These are phyloP conservation scores for Exidia glandulosa DNA, from an alignment of 768 basidiomycete genomes.

Conservation along the genomic window DNA sequence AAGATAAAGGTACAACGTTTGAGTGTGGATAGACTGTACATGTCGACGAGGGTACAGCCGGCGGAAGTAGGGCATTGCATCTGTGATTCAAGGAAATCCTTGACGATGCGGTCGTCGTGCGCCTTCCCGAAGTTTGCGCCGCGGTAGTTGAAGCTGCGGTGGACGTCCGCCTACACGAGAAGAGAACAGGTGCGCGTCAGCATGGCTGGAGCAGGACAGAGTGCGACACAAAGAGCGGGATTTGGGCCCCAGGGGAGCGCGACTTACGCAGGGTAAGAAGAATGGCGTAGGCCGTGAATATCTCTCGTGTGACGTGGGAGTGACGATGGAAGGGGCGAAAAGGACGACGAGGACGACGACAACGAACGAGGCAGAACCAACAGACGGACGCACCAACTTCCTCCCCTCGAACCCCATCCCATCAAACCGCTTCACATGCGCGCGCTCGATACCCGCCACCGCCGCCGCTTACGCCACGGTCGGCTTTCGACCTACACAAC, in stretches of 20 bases:
- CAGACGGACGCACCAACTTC: constrained; percentile 63
- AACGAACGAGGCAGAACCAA: not conserved
- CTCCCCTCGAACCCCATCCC: constrained; percentile 67
- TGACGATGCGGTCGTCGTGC: constrained; percentile 72
- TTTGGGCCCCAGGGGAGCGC: too few relatives aligned
- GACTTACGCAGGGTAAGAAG: too few relatives aligned
- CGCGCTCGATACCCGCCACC: constrained; percentile 71
- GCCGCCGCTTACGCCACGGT: constrained; percentile 35
- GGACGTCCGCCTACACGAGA: constrained; percentile 62
- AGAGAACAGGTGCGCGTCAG: not conserved
- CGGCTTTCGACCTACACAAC: too few relatives aligned
- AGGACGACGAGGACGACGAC: not conserved
- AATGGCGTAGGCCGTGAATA: too few relatives aligned
- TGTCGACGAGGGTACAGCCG: too few relatives aligned
- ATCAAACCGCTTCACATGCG: constrained; percentile 78
- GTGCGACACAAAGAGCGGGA: too few relatives aligned
- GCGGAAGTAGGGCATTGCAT: too few relatives aligned
- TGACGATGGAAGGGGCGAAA: too few relatives aligned
- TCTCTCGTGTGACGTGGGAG: too few relatives aligned
- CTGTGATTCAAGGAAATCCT: constrained; percentile 63
- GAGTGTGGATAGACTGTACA: too few relatives aligned
- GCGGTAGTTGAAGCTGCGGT: constrained; percentile 79
- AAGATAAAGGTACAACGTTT: too few relatives aligned
- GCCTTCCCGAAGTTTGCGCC: constrained; percentile 72
- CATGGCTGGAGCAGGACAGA: not conserved